Percentiles rank a stretch among this genome's conserved stretches.
These are phyloP conservation scores for Aleurites moluccanus DNA, from an alignment of 441 rosid genomes.

Conservation along the genomic window DNA sequence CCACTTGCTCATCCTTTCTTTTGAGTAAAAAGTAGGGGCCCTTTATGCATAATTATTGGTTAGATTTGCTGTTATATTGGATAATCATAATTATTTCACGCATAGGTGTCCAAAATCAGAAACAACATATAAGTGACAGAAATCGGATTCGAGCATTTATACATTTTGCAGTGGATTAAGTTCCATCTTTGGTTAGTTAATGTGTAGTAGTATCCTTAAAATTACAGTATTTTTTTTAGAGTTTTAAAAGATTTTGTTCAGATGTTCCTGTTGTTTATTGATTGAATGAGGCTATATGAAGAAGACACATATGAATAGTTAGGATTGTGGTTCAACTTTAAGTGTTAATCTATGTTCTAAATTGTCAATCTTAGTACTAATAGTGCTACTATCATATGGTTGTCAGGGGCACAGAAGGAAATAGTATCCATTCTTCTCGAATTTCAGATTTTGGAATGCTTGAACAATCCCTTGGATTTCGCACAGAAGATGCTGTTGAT, in stretches of 20 bases:
- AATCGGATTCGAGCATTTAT: neutral
- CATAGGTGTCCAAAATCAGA: neutral
- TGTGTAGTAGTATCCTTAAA: neutral
- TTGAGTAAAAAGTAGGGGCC: neutral
- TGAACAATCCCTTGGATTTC: conserved; percentile 58
- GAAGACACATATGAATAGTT: neutral
- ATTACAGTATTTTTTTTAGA: neutral
- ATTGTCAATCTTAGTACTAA: conserved; percentile 14
- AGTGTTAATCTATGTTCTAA: conserved; percentile 3
- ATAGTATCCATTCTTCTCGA: conserved; percentile 37
- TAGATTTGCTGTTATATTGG: neutral
- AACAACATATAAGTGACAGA: neutral
- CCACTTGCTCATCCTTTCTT: neutral
- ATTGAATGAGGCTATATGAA: neutral
- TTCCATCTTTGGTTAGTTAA: neutral
- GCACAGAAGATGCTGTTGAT: conserved; percentile 52
- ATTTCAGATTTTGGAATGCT: conserved; percentile 46
- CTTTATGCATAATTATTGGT: too few species aligned
- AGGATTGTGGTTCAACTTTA: neutral
- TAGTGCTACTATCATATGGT: conserved; percentile 23
- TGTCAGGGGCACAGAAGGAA: conserved; percentile 55
- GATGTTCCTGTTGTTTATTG: neutral
- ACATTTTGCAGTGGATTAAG: neutral
- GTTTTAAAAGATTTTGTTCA: neutral
- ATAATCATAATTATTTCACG: neutral